Conservation (phyloP, 305 asterid genomes). For the Fraxinus ornus region DNA sequence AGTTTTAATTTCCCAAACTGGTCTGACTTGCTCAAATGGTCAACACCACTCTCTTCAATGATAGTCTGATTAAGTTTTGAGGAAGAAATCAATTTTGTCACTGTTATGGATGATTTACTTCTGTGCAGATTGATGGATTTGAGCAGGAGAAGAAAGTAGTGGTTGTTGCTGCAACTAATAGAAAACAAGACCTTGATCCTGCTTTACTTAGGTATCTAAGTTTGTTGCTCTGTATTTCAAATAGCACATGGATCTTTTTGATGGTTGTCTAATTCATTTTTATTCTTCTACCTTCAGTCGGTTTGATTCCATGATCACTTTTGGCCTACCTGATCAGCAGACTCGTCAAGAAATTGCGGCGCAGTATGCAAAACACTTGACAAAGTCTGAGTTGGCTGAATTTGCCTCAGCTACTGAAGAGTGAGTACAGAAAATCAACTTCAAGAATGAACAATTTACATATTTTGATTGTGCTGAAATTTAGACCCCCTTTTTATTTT, state of each 20-base stretch:
- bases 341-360: slow-evolving; percentile 83
- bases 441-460: neutral
- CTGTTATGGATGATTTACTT: slow-evolving; percentile 15
- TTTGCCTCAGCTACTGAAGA: slow-evolving; percentile 67
- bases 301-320: slow-evolving; percentile 80
- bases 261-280: slow-evolving; percentile 11
- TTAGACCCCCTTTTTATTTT: neutral
- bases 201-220: slow-evolving; percentile 74
- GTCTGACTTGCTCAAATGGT: neutral
- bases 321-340: slow-evolving; percentile 77
- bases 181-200: slow-evolving; percentile 97
- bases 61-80: neutral
- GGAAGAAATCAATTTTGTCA: slow-evolving; percentile 13
- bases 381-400: slow-evolving; percentile 62
- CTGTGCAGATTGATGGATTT: slow-evolving; percentile 91
- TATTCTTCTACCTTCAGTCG: slow-evolving; percentile 57
- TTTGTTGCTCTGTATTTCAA: slow-evolving; percentile 2
- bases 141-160: slow-evolving; percentile 95
- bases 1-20: neutral
- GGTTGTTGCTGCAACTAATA: slow-evolving; percentile 93
- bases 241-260: neutral
- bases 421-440: slow-evolving; percentile 38
- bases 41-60: neutral
- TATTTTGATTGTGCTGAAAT: neutral
- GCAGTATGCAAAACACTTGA: slow-evolving; percentile 90